Evolutionary conservation across 106 monocot species (phyloP).

Genomic region (Hemerocallis citrina): DNA sequence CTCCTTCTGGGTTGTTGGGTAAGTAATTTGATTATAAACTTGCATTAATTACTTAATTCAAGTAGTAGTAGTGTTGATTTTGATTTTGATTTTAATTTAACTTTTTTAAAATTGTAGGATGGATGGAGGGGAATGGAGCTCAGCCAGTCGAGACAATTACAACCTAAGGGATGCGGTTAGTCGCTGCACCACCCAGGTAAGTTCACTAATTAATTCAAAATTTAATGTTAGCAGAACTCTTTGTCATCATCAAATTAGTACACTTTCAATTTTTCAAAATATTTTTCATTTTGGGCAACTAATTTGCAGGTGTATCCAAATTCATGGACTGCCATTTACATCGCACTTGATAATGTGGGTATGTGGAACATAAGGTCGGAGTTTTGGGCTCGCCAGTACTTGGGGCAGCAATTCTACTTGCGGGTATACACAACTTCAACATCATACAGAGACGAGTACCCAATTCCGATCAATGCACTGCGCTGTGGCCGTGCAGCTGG

Average conservation of each 20-base stretch:
- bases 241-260: no score
- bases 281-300: not conserved
- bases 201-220: not conserved
- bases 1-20: conserved; percentile 76
- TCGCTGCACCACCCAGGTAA: conserved; percentile 56
- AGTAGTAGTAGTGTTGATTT: not conserved
- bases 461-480: conserved; percentile 38
- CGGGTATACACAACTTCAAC: conserved; percentile 31
- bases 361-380: conserved; percentile 66
- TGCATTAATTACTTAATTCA: not conserved
- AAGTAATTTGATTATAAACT: not conserved
- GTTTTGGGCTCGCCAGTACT: conserved; percentile 55
- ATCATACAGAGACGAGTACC: conserved; percentile 37
- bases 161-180: conserved; percentile 55
- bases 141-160: conserved; percentile 25
- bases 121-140: conserved; percentile 56
- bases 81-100: not conserved
- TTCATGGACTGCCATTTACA: conserved; percentile 53
- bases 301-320: conserved; percentile 45
- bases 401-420: conserved; percentile 45
- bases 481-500: conserved; percentile 46
- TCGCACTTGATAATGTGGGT: conserved; percentile 53
- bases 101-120: conserved; percentile 23
- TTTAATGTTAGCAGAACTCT: no score
- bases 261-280: not conserved